phyloP scores from a whole-genome alignment of 2,329 filamentous ascomycete genomes.

The Periglandula ipomoeae region DNA sequence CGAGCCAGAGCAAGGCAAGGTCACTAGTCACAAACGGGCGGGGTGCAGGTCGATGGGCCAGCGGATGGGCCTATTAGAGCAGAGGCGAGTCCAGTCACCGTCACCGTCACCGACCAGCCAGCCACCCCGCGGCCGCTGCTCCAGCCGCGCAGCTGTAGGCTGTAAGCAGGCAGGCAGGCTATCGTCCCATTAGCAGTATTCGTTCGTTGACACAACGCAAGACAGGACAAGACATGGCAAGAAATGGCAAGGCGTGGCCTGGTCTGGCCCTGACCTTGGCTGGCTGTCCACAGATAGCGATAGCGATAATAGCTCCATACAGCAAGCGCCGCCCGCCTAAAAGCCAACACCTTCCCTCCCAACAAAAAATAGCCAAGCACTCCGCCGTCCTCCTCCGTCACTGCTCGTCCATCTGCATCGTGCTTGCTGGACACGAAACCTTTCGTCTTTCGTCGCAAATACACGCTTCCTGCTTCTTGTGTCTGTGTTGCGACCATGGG shows the following conservation, averaged over 20 bases:
- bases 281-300: neutral
- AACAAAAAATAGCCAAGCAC: neutral
- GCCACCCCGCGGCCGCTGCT: neutral
- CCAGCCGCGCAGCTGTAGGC: neutral
- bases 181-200: no score
- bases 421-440: neutral
- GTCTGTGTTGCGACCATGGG: slow-evolving; percentile 40
- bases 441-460: neutral
- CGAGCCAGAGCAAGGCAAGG: no score
- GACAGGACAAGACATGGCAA: no score
- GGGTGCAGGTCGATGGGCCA: no score
- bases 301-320: no score
- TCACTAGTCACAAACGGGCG: no score
- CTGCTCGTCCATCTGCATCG: neutral
- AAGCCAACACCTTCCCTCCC: slow-evolving; percentile 1
- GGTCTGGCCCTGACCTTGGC: neutral
- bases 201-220: neutral
- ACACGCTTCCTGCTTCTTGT: neutral
- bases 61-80: neutral
- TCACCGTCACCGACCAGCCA: neutral
- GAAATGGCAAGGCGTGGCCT: neutral
- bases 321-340: neutral
- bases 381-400: neutral
- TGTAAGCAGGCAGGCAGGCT: no score
- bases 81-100: no score